Base-by-base conservation (phyloP, 108 stramenopile species). In the Pseudonitzschia pungens region DNA sequence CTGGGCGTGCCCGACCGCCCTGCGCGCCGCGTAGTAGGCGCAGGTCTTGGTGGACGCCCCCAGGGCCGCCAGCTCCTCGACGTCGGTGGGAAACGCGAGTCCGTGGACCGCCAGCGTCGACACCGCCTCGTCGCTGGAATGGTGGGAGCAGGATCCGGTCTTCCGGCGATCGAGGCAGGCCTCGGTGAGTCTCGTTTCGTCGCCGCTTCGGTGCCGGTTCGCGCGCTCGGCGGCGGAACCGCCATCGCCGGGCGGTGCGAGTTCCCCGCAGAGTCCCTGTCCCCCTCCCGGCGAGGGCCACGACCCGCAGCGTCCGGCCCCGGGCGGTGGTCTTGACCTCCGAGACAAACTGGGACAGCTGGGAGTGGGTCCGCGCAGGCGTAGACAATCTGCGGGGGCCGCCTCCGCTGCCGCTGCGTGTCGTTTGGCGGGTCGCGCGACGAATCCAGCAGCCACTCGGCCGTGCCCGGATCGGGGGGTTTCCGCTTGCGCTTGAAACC, bases 301-400 rank as follows among this genome's bases (percentile, higher is more conserved):
- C 92, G 11, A 92, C 94, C 15, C 93, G 80, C 5, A 94, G 74
- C 15, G 69, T 63, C 2, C 69, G 57, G 10, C 85, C 90, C 81
- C 90, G 97, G 40, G 77, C 56, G 2, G 89, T 95, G 31, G 84
- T 73, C 7, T 81, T 69, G 22, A 99, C 72, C 83, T 99, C 97
- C 27, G 71, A 59, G 4, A 97, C 84, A 71, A 99, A 99, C 76
- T 99, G 99, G 12, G 97, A 88, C 21, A 98, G 83, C 83, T 99
- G 99, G 14, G 96, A 96, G 75, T 99, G 99, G 21, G 99, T 98
- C 27, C 99, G 63, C 59, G 96, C 95, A n/a, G 40, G 90, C 90
- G 71, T 94, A 97, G 26, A 96, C 73, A 45, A 98, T 87, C 89
- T 95, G 42, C 83, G 83, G 53, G 84, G 51, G 22, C 86, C 53